Evolutionary conservation across 805 yeast genomes (phyloP).

Genomic region (Pichia eremophila): DNA sequence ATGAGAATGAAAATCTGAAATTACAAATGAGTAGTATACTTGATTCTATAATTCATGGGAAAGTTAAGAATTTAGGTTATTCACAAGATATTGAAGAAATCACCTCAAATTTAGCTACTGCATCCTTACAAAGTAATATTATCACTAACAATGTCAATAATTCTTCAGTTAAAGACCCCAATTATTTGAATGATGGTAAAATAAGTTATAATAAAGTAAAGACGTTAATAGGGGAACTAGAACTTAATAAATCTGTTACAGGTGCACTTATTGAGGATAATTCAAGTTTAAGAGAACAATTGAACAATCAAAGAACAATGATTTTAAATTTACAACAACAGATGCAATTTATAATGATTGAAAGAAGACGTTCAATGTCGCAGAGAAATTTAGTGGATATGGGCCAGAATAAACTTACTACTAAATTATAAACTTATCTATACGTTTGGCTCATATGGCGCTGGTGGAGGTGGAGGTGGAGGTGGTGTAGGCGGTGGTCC

Average conservation of each 20-base stretch:
- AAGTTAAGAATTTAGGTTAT: slow-evolving; percentile 41
- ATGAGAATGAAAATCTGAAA: slow-evolving; percentile 33
- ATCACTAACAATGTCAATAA: too few species aligned
- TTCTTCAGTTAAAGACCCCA: too few species aligned
- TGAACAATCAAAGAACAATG: slow-evolving; percentile 35
- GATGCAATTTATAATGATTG: slow-evolving; percentile 38
- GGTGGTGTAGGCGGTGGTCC: too few species aligned
- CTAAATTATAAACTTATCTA: not conserved
- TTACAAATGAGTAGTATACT: slow-evolving; percentile 36
- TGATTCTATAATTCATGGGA: slow-evolving; percentile 40
- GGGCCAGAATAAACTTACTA: not conserved
- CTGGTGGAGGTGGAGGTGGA: too few species aligned
- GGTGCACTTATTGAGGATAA: slow-evolving; percentile 17
- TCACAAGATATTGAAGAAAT: slow-evolving; percentile 39
- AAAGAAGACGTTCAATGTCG: slow-evolving; percentile 22
- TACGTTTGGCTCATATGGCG: too few species aligned
- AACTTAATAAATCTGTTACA: slow-evolving; percentile 18
- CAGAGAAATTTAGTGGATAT: too few species aligned
- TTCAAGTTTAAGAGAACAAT: slow-evolving; percentile 34
- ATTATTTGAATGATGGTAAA: slow-evolving; percentile 9
- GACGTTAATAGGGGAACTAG: slow-evolving; percentile 18
- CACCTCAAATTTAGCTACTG: not conserved
- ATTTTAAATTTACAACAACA: slow-evolving; percentile 41
- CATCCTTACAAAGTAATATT: not conserved
- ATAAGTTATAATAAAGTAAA: slow-evolving; percentile 30